Conservation (phyloP, 73 alveolate species). For the Paramecium sexaurelia region DNA sequence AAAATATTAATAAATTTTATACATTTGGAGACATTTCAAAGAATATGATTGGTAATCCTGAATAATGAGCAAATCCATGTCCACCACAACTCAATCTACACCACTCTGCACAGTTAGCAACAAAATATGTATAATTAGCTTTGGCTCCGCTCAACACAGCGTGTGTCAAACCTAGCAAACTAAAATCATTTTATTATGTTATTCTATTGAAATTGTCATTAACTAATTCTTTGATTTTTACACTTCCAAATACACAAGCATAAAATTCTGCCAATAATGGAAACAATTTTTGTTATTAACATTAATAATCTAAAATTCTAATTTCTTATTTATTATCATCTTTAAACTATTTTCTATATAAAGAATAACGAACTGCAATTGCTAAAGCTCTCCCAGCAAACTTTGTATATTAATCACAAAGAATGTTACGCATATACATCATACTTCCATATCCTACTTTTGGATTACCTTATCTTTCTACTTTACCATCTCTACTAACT, state of each 20-base stretch:
- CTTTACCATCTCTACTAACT: constrained; percentile 81
- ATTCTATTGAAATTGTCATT: constrained; percentile 65
- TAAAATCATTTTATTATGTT: constrained; percentile 67
- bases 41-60: constrained; percentile 74
- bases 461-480: constrained; percentile 63
- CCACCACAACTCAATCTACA: constrained; percentile 91
- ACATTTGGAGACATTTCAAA: constrained; percentile 55
- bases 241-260: constrained; percentile 71
- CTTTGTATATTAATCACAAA: constrained; percentile 52
- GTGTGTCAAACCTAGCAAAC: constrained; percentile 69
- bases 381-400: constrained; percentile 70
- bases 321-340: constrained; percentile 73
- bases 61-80: constrained; percentile 82
- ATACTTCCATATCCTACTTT: constrained; percentile 80
- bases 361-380: constrained; percentile 80
- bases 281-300: constrained; percentile 74
- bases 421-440: constrained; percentile 65
- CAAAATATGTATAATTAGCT: constrained; percentile 70
- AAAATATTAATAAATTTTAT: neutral
- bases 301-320: constrained; percentile 82
- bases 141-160: constrained; percentile 75
- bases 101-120: constrained; percentile 73
- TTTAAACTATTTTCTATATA: constrained; percentile 81
- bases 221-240: constrained; percentile 35
- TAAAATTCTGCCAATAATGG: constrained; percentile 75